Evolutionary conservation across 257 asterid genomes (phyloP).

Genomic region (Anisodus tanguticus): DNA sequence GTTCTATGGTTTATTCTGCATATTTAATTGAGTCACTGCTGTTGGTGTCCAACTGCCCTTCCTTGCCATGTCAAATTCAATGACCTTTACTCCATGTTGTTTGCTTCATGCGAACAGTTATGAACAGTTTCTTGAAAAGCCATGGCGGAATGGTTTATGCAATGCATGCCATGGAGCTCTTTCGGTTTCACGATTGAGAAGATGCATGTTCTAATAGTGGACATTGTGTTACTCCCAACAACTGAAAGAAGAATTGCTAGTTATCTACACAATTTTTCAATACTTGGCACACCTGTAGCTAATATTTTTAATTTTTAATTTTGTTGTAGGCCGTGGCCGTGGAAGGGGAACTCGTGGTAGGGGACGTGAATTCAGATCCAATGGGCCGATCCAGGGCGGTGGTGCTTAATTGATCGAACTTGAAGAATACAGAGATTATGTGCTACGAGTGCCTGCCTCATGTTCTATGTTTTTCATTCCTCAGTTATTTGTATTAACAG

Average conservation of each 20-base stretch:
- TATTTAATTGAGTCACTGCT: not conserved
- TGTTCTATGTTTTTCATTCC: slow-evolving; percentile 21
- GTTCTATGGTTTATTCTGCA: not conserved
- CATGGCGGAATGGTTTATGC: not conserved
- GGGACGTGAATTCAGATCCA: slow-evolving; percentile 74
- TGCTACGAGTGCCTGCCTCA: slow-evolving; percentile 35
- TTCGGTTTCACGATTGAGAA: not conserved
- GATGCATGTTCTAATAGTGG: not conserved
- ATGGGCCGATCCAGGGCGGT: slow-evolving; percentile 34
- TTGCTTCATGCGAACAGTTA: not conserved
- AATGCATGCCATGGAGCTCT: not conserved
- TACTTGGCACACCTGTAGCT: not conserved
- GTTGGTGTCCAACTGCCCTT: not conserved
- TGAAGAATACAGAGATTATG: slow-evolving; percentile 28
- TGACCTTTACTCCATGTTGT: not conserved
- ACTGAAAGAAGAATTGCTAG: not conserved
- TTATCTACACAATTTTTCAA: not conserved
- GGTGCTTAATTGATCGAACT: slow-evolving; percentile 21
- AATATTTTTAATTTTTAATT: not conserved
- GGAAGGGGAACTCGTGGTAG: slow-evolving; percentile 77
- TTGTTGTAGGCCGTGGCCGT: slow-evolving; percentile 79
- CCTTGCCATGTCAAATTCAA: not conserved
- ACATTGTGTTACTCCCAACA: not conserved
- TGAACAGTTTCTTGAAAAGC: not conserved
- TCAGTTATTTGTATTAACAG: slow-evolving; percentile 25